Evolutionary conservation across 352 stramenopile genomes (phyloP), one percentile per base, ranked within the genome.

Genomic region (Globisporangium acanthophoron): DNA sequence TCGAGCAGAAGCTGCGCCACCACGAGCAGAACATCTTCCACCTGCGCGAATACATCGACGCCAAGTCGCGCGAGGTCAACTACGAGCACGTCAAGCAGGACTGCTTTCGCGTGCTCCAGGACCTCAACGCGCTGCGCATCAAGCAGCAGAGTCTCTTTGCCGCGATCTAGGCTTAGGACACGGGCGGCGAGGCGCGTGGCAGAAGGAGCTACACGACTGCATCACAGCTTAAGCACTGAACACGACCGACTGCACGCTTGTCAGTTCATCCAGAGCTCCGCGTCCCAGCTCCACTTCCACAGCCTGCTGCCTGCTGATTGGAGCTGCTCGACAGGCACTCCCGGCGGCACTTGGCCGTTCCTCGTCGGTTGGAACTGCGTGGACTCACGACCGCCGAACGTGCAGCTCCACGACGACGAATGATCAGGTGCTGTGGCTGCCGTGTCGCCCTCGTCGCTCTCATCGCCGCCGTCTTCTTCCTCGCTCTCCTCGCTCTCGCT

Each of bases 11-110:
- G 64, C 65, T 97, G 58, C 76, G 85, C 11, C 85, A 96, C 61
- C 90, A 97, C 64, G 87, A 96, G 65, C 89, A 97, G 65, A 96
- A 91, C 48, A 97, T 97, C 50, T 97, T 96, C 69, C 85, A 92
- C 62, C 58, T 97, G 27, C 83, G 81, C 62, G 91, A 97, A 52
- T 96, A 80, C 57, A 84, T 95, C 27, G 90, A 95, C 62, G 79
- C 83, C 27, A 96, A 97, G 65, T 78, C 79, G 53, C 74, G 87
- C 54, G 88, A 96, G 59, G 89, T 95, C 51, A 83, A 97, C 69
- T 97, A 95, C 64, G 81, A 97, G 29, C 76, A 78, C 54, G 65
- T 96, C 41, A 92, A 91, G 65, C 79, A 89, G 35, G 72, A 93
- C 63, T 95, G 80, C 58, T 70, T 92, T 54, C 80, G 83, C 54